Percentiles rank a stretch among this genome's conserved stretches.
Evolutionary conservation across 345 rosid species (phyloP).

Genomic region (Lenwebbia sp.): DNA sequence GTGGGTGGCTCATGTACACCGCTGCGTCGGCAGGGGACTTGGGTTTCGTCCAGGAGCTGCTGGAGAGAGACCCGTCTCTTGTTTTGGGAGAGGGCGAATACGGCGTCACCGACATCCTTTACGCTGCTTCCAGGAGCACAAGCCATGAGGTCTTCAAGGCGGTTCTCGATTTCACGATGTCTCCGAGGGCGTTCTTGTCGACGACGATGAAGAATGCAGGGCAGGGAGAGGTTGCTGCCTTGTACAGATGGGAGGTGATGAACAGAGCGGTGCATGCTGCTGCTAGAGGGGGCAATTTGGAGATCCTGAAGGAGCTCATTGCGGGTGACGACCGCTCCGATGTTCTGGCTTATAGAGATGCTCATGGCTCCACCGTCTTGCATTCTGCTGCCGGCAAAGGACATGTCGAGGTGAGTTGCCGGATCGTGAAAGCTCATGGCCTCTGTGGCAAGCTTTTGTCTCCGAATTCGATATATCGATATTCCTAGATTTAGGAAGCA

Average conservation of each 20-base stretch:
- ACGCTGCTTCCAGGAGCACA: conserved; percentile 76
- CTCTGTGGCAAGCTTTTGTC: neutral
- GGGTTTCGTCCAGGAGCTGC: conserved; percentile 43
- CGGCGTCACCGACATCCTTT: conserved; percentile 73
- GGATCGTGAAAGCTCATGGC: neutral
- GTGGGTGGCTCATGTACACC: conserved; percentile 87
- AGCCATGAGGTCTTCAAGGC: conserved; percentile 46
- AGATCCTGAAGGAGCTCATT: conserved; percentile 46
- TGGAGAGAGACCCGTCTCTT: conserved; percentile 53
- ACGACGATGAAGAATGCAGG: conserved; percentile 23
- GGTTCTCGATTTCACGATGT: conserved; percentile 52
- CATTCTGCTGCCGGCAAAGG: conserved; percentile 88
- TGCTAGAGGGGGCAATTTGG: conserved; percentile 73
- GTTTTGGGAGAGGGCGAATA: conserved; percentile 94
- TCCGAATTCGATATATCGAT: neutral
- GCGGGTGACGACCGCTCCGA: conserved; percentile 13
- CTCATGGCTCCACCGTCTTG: conserved; percentile 65
- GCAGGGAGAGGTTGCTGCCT: conserved; percentile 45
- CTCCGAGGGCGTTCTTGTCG: conserved; percentile 36
- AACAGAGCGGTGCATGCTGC: conserved; percentile 81
- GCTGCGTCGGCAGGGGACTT: conserved; percentile 87
- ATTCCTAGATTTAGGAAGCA: neutral
- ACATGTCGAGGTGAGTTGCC: conserved; percentile 43
- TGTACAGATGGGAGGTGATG: conserved; percentile 62
- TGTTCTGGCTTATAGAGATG: conserved; percentile 57